Evolutionary conservation across 2,329 filamentous ascomycete species (phyloP), one percentile per base, ranked within the genome.

Genomic region (Xylaria sp.): DNA sequence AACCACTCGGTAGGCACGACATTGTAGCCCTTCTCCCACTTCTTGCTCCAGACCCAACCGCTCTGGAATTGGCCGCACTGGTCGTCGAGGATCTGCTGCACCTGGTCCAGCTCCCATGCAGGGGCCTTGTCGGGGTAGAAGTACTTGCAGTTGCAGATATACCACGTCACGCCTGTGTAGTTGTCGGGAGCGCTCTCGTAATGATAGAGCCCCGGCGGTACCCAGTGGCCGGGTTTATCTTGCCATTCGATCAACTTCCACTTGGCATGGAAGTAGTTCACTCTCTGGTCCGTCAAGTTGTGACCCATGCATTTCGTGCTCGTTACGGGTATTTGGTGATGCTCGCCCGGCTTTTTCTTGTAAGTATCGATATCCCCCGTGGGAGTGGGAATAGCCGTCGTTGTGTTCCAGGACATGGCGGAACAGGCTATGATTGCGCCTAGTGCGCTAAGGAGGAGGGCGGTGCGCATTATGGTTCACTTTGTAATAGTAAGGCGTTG

Each of bases 11-110:
- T 47, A 6, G 62, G 49, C 22, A 51, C 62, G 15, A 59, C 29
- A 29, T 59, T 47, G 15, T 36, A 65, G 2, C 62, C 62, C 38
- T 65, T 65, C 36, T 65, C 3, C 62, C 62, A 65, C 31, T 60
- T 60, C 15, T 45, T 17, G 39, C 55, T 59, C 45, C 47, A 65
- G 15, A 65, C 55, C 62, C 49, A 54, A 17, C 62, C 62, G 38
- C 62, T 65, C 25, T 27, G 9, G 17, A 53, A 55, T 15, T 22
- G 10, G 25, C 62, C 62, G 55, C 62, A 65, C 9, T 38, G 4
- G 13, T 55, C 22, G 2, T 11, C 27, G 17, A 65, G 44, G n/a
- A 54, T 29, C 5, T 7, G 5, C 61, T 56, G 27, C n/a, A 38
- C 51, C 10, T 57, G 51, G 20, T 63, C 47, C 9, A 57, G 31